phyloP scores from a whole-genome alignment of 2,329 filamentous ascomycete species.

The Fusarium setosum region DNA sequence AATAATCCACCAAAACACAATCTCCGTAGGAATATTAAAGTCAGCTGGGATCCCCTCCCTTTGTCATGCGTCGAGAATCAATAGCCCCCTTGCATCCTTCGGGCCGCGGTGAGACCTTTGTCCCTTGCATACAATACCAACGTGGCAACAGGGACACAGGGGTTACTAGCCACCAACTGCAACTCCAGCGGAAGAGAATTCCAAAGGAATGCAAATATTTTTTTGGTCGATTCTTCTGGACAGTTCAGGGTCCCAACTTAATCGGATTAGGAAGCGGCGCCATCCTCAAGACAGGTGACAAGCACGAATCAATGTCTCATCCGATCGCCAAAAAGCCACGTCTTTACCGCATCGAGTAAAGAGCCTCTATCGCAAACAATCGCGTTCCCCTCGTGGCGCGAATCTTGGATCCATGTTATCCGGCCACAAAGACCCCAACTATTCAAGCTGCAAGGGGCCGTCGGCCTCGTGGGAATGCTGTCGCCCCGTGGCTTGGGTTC shows the following conservation, averaged over 20 bases:
- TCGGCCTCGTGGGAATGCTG: conserved; percentile 18
- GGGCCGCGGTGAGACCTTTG: conserved; percentile 2
- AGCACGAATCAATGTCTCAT: conserved; percentile 26
- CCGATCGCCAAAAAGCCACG: conserved; percentile 6
- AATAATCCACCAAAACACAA: no score
- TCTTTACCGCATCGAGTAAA: conserved; percentile 15
- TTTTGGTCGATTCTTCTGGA: not conserved
- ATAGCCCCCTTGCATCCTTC: not conserved
- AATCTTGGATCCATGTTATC: not conserved
- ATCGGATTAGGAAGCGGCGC: conserved; percentile 5
- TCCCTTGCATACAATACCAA: not conserved
- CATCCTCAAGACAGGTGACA: conserved; percentile 3
- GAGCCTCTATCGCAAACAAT: conserved; percentile 7
- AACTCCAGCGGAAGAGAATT: conserved; percentile 8
- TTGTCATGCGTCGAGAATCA: not conserved
- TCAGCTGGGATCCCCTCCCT: no score
- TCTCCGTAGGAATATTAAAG: not conserved
- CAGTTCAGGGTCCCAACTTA: not conserved
- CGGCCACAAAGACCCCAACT: not conserved
- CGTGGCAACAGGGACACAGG: not conserved
- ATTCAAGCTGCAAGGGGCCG: conserved; percentile 8
- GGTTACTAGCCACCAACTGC: not conserved
- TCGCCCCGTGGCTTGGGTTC: conserved; percentile 9
- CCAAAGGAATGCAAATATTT: conserved; percentile 9
- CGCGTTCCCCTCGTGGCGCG: conserved; percentile 1